Evolutionary conservation across 768 basidiomycete species (phyloP), one percentile per base, ranked within the genome.

Genomic region (Termitomyces sp.): DNA sequence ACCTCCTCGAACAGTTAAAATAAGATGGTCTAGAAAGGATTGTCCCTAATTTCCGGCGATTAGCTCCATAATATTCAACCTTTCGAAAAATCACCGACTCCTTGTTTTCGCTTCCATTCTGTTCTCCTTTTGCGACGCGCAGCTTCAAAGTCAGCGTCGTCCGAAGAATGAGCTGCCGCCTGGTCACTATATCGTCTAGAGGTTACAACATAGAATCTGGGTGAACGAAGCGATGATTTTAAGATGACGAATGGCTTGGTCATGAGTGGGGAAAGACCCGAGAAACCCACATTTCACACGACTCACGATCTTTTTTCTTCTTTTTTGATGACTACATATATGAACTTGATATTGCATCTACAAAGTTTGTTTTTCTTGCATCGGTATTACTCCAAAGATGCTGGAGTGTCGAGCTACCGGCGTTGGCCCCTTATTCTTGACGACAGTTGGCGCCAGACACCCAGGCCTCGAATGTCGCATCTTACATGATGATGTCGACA

Each of bases 1-100:
- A 89, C 93, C 93, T 65, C 79, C 91, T 57, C 88, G 82, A 22
- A 94, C 77, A 47, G 85, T 87, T n/a, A 95, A 78, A 44, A 93
- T 76, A 53, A 91, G 76, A 69, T 92, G 83, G 74, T 96, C 94
- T 3, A 95, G 78, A 65, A 95, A 97, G 0, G 81, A 76, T 66
- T 88, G 85, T 5, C 88, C 89, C 88, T 93, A 62, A 4, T 50
- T 18, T n/a, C 49, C 52, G 42, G 24, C 40, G 50, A 53, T 59
- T 57, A 45, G 63, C 39, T 26, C 20, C 59, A 43, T 61, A 60
- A 33, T 32, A 8, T 27, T 42, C 44, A 20, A 53, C 13, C 13
- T 39, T n/a, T 46, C 44, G 16, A 24, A 36, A 39, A 51, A 47
- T 6, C 22, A 36, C 87, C 64, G 52, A 90, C 89, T 47, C 79